phyloP scores from a whole-genome alignment of 2,329 filamentous ascomycete genomes.

The Ophiostoma quercus region DNA sequence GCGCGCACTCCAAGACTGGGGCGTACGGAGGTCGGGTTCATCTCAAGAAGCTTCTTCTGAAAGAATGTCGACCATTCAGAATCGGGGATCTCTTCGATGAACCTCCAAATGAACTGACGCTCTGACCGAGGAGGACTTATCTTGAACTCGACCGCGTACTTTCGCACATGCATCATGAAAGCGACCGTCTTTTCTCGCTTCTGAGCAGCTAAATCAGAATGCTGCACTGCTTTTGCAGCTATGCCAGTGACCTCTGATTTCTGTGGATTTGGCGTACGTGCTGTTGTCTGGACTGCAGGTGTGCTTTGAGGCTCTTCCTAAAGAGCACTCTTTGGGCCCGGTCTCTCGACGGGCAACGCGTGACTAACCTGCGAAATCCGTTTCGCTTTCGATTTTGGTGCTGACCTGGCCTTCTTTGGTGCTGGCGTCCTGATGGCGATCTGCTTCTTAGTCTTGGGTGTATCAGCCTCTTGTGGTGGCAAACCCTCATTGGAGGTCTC shows the following conservation, averaged over 20 bases:
- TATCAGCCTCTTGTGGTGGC: neutral
- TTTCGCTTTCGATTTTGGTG: neutral
- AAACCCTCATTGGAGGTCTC: neutral
- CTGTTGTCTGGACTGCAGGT: neutral
- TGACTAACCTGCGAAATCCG: neutral
- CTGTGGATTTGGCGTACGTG: neutral
- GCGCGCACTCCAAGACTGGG: constrained; percentile 24
- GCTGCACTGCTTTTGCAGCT: neutral
- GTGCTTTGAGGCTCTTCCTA: neutral
- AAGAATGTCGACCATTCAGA: constrained; percentile 23
- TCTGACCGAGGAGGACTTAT: constrained; percentile 25
- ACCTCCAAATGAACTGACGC: constrained; percentile 27
- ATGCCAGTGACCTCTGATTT: neutral
- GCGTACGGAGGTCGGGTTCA: constrained; percentile 21
- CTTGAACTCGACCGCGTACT: constrained; percentile 15
- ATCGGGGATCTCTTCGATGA: constrained; percentile 27
- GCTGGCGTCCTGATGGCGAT: neutral
- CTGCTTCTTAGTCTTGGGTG: neutral
- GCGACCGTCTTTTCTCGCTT: constrained; percentile 16
- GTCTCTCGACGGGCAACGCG: neutral
- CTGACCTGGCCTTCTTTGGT: neutral
- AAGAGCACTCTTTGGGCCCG: neutral
- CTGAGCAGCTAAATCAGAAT: neutral
- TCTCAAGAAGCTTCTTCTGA: constrained; percentile 23
- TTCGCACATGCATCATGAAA: constrained; percentile 23